Percentiles rank a stretch among this genome's conserved stretches.
phyloP scores from a whole-genome alignment of 345 rosid species.

The Populus deltoides region DNA sequence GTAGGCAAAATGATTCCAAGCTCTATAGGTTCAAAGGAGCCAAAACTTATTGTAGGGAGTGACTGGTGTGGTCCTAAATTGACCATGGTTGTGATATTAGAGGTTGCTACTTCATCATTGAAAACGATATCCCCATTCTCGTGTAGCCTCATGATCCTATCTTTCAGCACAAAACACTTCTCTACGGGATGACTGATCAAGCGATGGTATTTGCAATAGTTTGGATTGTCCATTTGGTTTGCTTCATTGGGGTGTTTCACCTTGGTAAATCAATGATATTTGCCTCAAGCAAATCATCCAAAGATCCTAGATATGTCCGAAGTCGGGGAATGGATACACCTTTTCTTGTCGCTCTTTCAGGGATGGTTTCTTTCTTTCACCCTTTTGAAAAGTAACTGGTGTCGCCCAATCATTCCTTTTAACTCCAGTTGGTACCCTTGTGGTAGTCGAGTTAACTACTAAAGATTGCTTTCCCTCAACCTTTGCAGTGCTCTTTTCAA shows the following conservation, averaged over 20 bases:
- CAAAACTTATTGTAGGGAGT: not conserved
- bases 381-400: not conserved
- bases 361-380: not conserved
- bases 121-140: too few species aligned
- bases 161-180: too few species aligned
- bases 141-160: too few species aligned
- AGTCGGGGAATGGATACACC: too few species aligned
- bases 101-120: not conserved
- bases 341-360: not conserved
- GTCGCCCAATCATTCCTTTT: not conserved
- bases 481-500: not conserved
- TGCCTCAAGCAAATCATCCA: too few species aligned
- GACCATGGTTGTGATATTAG: not conserved
- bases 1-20: not conserved
- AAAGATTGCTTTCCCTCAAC: not conserved
- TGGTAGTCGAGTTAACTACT: not conserved
- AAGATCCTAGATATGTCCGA: too few species aligned
- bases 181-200: too few species aligned
- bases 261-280: too few species aligned
- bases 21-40: not conserved
- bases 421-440: not conserved
- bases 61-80: not conserved
- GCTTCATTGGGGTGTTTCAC: too few species aligned
- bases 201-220: too few species aligned
- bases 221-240: too few species aligned